Base-by-base conservation (phyloP, 2,329 filamentous ascomycete species). In the Verticillium longisporum region DNA sequence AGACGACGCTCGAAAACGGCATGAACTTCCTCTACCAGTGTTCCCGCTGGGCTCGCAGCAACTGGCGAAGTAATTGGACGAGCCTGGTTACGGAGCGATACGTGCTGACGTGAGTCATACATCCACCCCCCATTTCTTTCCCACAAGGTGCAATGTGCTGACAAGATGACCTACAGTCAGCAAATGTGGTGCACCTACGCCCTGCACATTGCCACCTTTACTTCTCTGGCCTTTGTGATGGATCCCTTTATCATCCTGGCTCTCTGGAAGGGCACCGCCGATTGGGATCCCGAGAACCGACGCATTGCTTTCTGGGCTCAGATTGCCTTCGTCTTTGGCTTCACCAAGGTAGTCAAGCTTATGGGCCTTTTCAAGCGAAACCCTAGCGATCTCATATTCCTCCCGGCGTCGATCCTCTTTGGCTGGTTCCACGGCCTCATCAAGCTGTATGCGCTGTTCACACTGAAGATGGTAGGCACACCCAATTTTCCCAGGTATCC, bases 41-140 rank as follows among this genome's bases (percentile, higher is more conserved):
- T 76, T 86, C 94, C 56, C 86, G 94, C 56, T 98, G 94, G 94
- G 92, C 95, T 54, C 88, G 94, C 70, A 97, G 93, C 81, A 98
- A 98, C 77, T 98, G 94, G 94, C 85, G 94, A 72, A 97, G 92
- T 80, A 98, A 98, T 75, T 88, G 92, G 75, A 97, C 92, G 59
- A 97, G 92, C 74, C 82, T 97, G 71, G 83, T 94, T 66, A 85
- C 86, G 65, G 94, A 97, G 77, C 81, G 89, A 72, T 85, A 92
- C 71, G 91, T 97, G 70, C 92, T 90, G 87, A 87, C 78, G 93
- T 97, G 83, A 88, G 92, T 87, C 34, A 6, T 55, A 37, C 26
- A 31, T 18, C 37, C 26, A 31, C 14, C 37, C 60, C 56, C 53
- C 38, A 33, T 55, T 1, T n/a, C 14, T 18, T n/a, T 13, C 18